Evolutionary conservation across 2,329 filamentous ascomycete species (phyloP), one percentile per base, ranked within the genome.

Genomic region (Fusarium foetens): DNA sequence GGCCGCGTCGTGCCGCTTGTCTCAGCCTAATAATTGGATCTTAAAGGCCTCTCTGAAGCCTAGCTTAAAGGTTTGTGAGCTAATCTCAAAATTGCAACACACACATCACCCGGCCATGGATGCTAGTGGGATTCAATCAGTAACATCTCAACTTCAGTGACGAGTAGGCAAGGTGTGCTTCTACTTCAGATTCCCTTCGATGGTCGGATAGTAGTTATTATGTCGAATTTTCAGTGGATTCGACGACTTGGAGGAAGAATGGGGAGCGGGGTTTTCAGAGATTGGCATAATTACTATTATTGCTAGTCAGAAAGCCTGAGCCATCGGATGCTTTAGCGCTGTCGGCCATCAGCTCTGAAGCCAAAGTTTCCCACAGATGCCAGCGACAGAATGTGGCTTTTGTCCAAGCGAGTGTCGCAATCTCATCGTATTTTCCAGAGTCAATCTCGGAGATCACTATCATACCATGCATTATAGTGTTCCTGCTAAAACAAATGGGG

Each of bases 11-110:
- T 69, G 66, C 74, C 74, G 74, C 64, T 61, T 75, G 74, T 76
- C 75, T 76, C 72, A 77, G 68, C 64, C 62, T 53, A 58, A 58
- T 74, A 75, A 76, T 75, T 77, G 74, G 75, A 59, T 70, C 62
- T 66, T 60, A 66, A 58, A 64, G 55, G 38, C 43, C 49, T 70
- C 52, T 69, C 57, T 75, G 55, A 67, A 72, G 70, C 64, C 62
- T 77, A 71, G 72, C 72, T 71, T 66, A 42, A 66, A 71, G 63
- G 62, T 57, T 66, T 63, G 58, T 62, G 60, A 53, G 54, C 63
- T 59, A 73, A 73, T 76, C 75, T 65, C 51, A 36, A 71, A 58
- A 54, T 46, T 58, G 64, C 52, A 51, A 64, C 57, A 61, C 52
- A 59, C 23, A 27, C 38, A 43, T 66, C 48, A 48, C 19, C 57